Evolutionary conservation across 441 rosid species (phyloP).

Genomic region (Eugenia klotzschiana): DNA sequence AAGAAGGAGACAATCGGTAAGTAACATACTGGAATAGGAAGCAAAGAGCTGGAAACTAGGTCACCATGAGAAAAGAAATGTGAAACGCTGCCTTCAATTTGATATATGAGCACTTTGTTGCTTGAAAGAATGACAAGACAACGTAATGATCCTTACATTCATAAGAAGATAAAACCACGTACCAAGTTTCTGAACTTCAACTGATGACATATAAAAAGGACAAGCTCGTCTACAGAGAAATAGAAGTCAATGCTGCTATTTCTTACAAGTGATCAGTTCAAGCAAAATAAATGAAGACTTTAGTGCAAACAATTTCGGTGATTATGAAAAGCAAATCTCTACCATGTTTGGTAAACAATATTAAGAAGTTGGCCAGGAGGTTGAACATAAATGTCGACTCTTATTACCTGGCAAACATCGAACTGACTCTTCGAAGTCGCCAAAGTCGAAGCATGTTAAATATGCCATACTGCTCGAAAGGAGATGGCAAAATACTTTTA

Average conservation of each 20-base stretch:
- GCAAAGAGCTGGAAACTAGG: not conserved
- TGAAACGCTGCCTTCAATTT: not conserved
- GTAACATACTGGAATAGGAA: not conserved
- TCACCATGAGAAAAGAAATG: not conserved
- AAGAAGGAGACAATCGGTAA: not conserved
- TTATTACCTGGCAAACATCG: conserved; percentile 46
- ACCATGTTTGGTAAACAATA: not conserved
- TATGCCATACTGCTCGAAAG: conserved; percentile 45
- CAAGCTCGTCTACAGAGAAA: not conserved
- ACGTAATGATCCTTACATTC: not conserved
- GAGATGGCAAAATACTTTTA: conserved; percentile 27
- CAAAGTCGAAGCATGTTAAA: conserved; percentile 76
- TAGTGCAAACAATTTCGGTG: not conserved
- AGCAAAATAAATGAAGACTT: not conserved
- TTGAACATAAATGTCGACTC: not conserved
- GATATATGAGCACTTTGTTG: not conserved
- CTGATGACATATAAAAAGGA: not conserved
- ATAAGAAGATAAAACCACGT: not conserved
- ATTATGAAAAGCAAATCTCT: not conserved
- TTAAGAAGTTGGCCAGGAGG: not conserved
- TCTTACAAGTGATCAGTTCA: not conserved
- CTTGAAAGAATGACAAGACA: not conserved
- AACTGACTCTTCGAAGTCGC: conserved; percentile 82
- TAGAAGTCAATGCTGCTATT: not conserved
- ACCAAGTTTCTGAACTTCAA: not conserved